A percentile compares a stretch with the other conserved stretches of the same genome.
Evolutionary conservation across 2,329 filamentous ascomycete genomes (phyloP).

Genomic region (Grosmannia serpens): DNA sequence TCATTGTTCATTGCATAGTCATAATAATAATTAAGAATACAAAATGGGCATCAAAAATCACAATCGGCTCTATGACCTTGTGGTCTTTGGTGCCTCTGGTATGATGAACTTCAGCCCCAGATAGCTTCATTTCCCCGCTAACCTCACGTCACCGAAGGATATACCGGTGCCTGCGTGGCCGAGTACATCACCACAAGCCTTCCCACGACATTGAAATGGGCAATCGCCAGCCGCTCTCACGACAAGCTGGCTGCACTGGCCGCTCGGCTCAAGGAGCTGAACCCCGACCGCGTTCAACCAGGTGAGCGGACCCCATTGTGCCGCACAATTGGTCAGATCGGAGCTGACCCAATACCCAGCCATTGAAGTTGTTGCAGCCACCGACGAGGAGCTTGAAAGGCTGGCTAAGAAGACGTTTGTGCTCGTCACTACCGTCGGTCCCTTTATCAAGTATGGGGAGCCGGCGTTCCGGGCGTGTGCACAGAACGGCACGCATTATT

Average conservation of each 20-base stretch:
- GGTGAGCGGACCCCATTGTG: slow-evolving; percentile 27
- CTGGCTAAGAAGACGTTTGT: slow-evolving; percentile 45
- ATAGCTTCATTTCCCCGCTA: neutral
- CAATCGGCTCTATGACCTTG: slow-evolving; percentile 42
- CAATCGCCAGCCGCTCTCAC: slow-evolving; percentile 70
- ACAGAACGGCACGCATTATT: slow-evolving; percentile 50
- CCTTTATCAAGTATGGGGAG: slow-evolving; percentile 46
- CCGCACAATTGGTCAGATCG: neutral
- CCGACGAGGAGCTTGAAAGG: slow-evolving; percentile 30
- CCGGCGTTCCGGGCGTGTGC: slow-evolving; percentile 49
- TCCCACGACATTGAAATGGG: slow-evolving; percentile 75
- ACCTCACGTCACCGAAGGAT: slow-evolving; percentile 41
- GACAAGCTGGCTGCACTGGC: slow-evolving; percentile 61
- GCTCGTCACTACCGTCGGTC: slow-evolving; percentile 48
- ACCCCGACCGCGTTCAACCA: slow-evolving; percentile 59
- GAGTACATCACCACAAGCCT: slow-evolving; percentile 62
- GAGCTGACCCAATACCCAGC: slow-evolving; percentile 17
- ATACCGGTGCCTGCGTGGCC: slow-evolving; percentile 67
- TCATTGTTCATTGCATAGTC: neutral
- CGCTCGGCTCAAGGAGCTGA: slow-evolving; percentile 52
- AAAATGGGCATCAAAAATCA: slow-evolving; percentile 23
- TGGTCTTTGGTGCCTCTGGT: slow-evolving; percentile 49
- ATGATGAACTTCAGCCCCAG: slow-evolving; percentile 10
- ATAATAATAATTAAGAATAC: neutral
- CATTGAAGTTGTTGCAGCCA: slow-evolving; percentile 40